Evolutionary conservation across 2,329 filamentous ascomycete species (phyloP).

Genomic region (Phaeophleospora eucalypticola): DNA sequence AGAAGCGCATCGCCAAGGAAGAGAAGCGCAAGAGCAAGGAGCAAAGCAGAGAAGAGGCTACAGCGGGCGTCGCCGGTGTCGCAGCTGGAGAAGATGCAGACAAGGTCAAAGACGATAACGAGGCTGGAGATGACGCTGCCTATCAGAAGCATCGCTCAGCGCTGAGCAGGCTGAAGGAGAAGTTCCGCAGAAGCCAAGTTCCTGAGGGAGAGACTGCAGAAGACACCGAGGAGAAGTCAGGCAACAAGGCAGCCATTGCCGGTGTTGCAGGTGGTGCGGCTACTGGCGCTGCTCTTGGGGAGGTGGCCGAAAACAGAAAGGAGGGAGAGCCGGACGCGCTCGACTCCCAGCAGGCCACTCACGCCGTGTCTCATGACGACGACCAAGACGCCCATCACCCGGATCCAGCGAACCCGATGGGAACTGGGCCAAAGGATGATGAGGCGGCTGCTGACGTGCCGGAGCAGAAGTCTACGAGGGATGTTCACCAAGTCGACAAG

Average conservation of each 20-base stretch:
- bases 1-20: conserved; percentile 48
- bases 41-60: conserved; percentile 23
- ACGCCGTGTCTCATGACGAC: neutral
- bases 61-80: conserved; percentile 15
- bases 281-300: conserved; percentile 13
- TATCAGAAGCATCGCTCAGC: conserved; percentile 20
- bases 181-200: conserved; percentile 16
- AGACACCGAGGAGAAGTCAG: conserved; percentile 3
- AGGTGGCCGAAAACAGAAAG: conserved; percentile 6
- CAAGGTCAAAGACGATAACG: conserved; percentile 9
- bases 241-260: conserved; percentile 3
- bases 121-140: conserved; percentile 11
- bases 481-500: neutral
- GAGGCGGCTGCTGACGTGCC: neutral
- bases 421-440: neutral
- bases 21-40: conserved; percentile 48
- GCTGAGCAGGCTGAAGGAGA: conserved; percentile 20
- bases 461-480: neutral
- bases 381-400: neutral
- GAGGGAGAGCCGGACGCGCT: conserved; percentile 3
- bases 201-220: conserved; percentile 10
- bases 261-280: conserved; percentile 13
- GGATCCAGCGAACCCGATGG: neutral
- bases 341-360: conserved; percentile 10
- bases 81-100: conserved; percentile 8